phyloP scores from a whole-genome alignment of 139 green algal genomes.

The Desmodesmus armatus region DNA sequence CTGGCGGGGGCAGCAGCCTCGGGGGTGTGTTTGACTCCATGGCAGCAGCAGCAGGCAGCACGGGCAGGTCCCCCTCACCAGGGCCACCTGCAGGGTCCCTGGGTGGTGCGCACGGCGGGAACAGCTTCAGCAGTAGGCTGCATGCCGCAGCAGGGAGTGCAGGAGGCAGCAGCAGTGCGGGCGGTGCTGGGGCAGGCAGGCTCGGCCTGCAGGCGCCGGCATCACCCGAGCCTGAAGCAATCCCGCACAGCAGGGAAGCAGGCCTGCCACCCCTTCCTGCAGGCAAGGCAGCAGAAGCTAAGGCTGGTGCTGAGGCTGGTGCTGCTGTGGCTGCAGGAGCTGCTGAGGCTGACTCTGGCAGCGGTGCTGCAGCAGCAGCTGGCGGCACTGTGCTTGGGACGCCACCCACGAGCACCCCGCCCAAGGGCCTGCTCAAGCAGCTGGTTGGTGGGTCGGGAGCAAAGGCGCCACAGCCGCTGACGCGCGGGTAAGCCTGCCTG shows the following conservation, averaged over 20 bases:
- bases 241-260: not conserved
- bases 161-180: conserved; percentile 10
- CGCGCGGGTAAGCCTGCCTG: too few relatives aligned
- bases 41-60: not conserved
- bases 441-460: too few relatives aligned
- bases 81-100: too few relatives aligned
- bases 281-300: not conserved
- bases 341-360: not conserved
- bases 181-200: not conserved
- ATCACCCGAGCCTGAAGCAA: too few relatives aligned
- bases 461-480: too few relatives aligned
- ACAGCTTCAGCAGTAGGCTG: not conserved
- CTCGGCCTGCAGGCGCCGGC: not conserved
- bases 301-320: not conserved
- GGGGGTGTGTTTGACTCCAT: too few relatives aligned
- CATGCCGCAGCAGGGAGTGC: not conserved
- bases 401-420: too few relatives aligned
- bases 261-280: too few relatives aligned
- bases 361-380: not conserved
- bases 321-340: not conserved
- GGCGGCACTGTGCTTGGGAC: too few relatives aligned
- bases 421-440: too few relatives aligned
- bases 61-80: too few relatives aligned
- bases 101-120: not conserved
- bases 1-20: too few relatives aligned